Evolutionary conservation across 1,284 basidiomycete genomes (phyloP), one percentile per base, ranked within the genome.

Genomic region (Coriolopsis trogii): DNA sequence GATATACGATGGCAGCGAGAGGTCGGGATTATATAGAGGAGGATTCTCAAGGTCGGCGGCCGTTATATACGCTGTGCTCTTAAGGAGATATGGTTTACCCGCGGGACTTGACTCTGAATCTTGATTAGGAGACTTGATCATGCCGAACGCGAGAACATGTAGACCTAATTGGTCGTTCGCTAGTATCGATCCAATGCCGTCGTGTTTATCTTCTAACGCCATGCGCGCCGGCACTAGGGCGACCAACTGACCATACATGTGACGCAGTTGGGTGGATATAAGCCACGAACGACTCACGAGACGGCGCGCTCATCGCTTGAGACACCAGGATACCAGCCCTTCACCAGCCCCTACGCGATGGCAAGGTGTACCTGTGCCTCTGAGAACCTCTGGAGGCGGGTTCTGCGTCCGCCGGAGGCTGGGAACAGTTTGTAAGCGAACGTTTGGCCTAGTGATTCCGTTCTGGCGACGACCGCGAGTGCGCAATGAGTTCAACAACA

Each of bases 31-130:
- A 29, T 38, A 42, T 28, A 41, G 42, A 41, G 36, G 25, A 24
- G n/a, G 36, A 40, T 48, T 53, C 55, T 45, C 55, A 57, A 36
- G 26, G 31, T 48, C 48, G 48, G 55, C 44, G 36, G 55, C 55
- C 48, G 48, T 36, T 45, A 47, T 53, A 51, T 50, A 41, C 41
- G 46, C 20, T 43, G 38, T 33, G 34, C n/a, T 20, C 12, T 13
- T 25, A 28, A 16, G 51, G 51, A 30, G 30, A 48, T 51, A 42
- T 23, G 25, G 44, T 45, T 57, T 47, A 53, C 38, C 51, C 55
- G 48, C 28, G 45, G 49, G 38, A 49, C 46, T 34, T 29, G n/a
- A n/a, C n/a, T n/a, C 34, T 48, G 39, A 23, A 56, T 56, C 55
- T 40, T 43, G 55, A 57, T 51, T 47, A 48, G 40, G 43, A 25